phyloP scores from a whole-genome alignment of 345 rosid genomes.

The Brassica incana region DNA sequence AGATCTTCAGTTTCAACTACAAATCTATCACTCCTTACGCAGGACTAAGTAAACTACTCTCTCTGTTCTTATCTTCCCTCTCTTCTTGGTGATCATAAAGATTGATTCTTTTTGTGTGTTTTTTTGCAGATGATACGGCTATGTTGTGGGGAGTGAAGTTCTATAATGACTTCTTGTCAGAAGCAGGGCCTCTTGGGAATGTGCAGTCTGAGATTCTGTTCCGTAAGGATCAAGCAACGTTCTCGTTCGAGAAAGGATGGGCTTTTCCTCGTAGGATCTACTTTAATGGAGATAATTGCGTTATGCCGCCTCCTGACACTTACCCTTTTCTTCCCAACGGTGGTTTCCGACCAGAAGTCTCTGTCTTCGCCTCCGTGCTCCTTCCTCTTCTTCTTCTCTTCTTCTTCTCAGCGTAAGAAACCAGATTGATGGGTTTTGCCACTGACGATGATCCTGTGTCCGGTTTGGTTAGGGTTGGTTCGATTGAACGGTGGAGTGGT shows the following conservation, averaged over 20 bases:
- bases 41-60: constrained; percentile 61
- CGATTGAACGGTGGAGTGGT: constrained; percentile 22
- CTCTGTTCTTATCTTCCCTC: not conserved
- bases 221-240: constrained; percentile 65
- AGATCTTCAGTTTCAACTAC: constrained; percentile 73
- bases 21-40: constrained; percentile 75
- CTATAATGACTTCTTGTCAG: constrained; percentile 78
- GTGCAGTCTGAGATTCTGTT: constrained; percentile 87
- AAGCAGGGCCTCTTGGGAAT: constrained; percentile 83
- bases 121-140: constrained; percentile 77
- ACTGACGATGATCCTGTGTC: constrained; percentile 12
- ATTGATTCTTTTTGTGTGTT: not conserved
- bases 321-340: constrained; percentile 85
- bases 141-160: constrained; percentile 87
- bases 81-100: constrained; percentile 6
- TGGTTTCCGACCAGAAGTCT: constrained; percentile 38
- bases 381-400: constrained; percentile 25
- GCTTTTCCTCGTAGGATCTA: constrained; percentile 84
- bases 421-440: constrained; percentile 30
- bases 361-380: constrained; percentile 37
- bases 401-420: constrained; percentile 20
- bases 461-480: constrained; percentile 20
- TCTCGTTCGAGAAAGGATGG: constrained; percentile 92
- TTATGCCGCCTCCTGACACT: constrained; percentile 91
- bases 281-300: constrained; percentile 90